Evolutionary conservation across 1,284 basidiomycete species (phyloP).

Genomic region (Pseudozyma tsukubaensis): DNA sequence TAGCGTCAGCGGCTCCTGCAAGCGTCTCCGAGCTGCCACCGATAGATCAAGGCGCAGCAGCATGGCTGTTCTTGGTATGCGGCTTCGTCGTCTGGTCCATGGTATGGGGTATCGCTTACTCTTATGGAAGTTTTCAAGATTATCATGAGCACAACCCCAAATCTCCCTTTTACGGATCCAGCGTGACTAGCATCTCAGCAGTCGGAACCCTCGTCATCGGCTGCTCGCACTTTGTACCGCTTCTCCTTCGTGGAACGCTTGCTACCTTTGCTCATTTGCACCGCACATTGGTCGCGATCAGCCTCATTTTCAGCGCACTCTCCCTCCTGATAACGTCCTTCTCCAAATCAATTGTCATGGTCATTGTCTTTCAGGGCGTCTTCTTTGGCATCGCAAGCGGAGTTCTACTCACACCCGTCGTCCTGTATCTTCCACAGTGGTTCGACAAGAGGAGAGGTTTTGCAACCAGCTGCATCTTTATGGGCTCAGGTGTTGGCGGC

Average conservation of each 20-base stretch:
- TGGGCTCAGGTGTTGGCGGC: conserved; percentile 50
- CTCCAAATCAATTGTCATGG: conserved; percentile 19
- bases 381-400: conserved; percentile 44
- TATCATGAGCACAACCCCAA: conserved; percentile 53
- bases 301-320: conserved; percentile 22
- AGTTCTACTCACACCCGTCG: conserved; percentile 42
- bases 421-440: conserved; percentile 56
- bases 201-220: conserved; percentile 54
- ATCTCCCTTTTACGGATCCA: conserved; percentile 45
- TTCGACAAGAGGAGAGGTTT: conserved; percentile 50
- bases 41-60: conserved; percentile 26
- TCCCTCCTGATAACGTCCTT: conserved; percentile 49
- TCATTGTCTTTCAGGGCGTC: conserved; percentile 52
- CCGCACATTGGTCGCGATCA: conserved; percentile 24
- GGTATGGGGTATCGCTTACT: conserved; percentile 50
- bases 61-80: conserved; percentile 28
- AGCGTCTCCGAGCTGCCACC: conserved; percentile 10
- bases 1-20: background rate
- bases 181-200: conserved; percentile 40
- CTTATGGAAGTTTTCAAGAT: conserved; percentile 61
- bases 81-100: conserved; percentile 38
- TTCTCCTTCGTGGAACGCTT: conserved; percentile 38
- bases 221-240: conserved; percentile 43
- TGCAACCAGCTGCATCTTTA: conserved; percentile 49
- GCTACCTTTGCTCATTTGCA: conserved; percentile 32